phyloP scores from a whole-genome alignment of 1,284 basidiomycete genomes.

The Pyrrhoderma lamaoense region DNA sequence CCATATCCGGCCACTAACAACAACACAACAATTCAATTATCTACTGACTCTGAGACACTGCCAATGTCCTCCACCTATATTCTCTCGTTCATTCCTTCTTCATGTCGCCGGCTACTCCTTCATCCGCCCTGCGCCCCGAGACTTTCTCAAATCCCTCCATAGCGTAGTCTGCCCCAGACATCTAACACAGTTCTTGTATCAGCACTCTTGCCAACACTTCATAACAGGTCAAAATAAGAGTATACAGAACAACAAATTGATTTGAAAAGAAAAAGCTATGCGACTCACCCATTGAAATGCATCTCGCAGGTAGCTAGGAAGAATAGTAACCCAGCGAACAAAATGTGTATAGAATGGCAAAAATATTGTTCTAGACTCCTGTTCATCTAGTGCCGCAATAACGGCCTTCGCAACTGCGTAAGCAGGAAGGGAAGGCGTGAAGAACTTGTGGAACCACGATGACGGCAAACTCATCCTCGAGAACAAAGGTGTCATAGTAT shows the following conservation, averaged over 20 bases:
- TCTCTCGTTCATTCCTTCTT: background rate
- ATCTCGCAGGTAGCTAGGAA: slow-evolving; percentile 70
- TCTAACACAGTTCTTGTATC: slow-evolving; percentile 21
- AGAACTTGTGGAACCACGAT: slow-evolving; percentile 54
- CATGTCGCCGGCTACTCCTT: slow-evolving; percentile 21
- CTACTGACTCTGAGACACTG: no score
- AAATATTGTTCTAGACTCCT: slow-evolving; percentile 62
- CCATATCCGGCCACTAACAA: no score
- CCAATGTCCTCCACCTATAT: background rate
- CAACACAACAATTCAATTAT: no score
- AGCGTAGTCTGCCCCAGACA: slow-evolving; percentile 41
- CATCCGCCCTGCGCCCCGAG: slow-evolving; percentile 38
- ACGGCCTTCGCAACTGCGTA: slow-evolving; percentile 74
- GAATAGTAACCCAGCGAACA: slow-evolving; percentile 42
- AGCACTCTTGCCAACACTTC: no score
- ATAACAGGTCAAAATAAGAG: background rate
- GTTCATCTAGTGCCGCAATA: slow-evolving; percentile 69
- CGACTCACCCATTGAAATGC: slow-evolving; percentile 59
- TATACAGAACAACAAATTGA: slow-evolving; percentile 22
- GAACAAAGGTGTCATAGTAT: slow-evolving; percentile 72
- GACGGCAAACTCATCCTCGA: slow-evolving; percentile 46
- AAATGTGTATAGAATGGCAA: slow-evolving; percentile 70
- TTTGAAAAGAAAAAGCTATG: background rate
- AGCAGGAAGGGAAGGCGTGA: slow-evolving; percentile 68
- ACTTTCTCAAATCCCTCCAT: slow-evolving; percentile 43